phyloP scores from a whole-genome alignment of 1,284 basidiomycete species.

The Fomitopsis pinicola region DNA sequence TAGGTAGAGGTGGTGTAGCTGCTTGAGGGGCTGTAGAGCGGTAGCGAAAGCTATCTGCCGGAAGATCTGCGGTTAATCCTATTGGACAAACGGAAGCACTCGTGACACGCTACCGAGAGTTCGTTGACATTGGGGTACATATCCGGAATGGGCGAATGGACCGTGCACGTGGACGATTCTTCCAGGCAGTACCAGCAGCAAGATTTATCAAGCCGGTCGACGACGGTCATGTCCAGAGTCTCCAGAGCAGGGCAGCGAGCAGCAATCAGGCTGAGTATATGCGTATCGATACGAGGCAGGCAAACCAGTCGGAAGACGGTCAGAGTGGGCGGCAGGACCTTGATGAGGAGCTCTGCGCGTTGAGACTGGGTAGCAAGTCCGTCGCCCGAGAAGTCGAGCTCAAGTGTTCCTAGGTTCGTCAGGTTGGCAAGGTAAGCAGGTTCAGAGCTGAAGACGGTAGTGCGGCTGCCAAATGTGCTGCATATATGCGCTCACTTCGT shows the following conservation, averaged over 20 bases:
- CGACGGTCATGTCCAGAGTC: slow-evolving; percentile 49
- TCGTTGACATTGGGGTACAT: slow-evolving; percentile 35
- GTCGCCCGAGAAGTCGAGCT: slow-evolving; percentile 23
- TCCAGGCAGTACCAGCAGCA: slow-evolving; percentile 65
- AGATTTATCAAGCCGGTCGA: slow-evolving; percentile 46
- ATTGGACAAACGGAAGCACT: background rate
- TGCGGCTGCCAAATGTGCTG: slow-evolving; percentile 12
- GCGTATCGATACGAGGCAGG: slow-evolving; percentile 49
- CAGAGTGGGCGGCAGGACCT: slow-evolving; percentile 21
- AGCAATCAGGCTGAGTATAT: slow-evolving; percentile 44
- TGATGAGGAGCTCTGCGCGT: slow-evolving; percentile 21
- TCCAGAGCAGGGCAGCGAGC: slow-evolving; percentile 38
- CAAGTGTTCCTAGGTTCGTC: slow-evolving; percentile 15
- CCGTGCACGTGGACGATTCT: slow-evolving; percentile 48
- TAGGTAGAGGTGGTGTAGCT: slow-evolving; percentile 49
- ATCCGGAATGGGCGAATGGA: slow-evolving; percentile 61
- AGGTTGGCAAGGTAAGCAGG: slow-evolving; percentile 15
- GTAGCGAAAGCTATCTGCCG: slow-evolving; percentile 25
- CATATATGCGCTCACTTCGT: slow-evolving; percentile 23
- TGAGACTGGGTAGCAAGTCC: slow-evolving; percentile 22
- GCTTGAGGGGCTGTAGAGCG: slow-evolving; percentile 34
- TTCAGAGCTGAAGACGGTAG: slow-evolving; percentile 14
- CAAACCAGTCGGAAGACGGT: slow-evolving; percentile 43
- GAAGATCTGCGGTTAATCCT: slow-evolving; percentile 1
- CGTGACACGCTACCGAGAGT: slow-evolving; percentile 43